Percentiles rank a stretch among this genome's conserved stretches.
phyloP scores from a whole-genome alignment of 1,139 yeast species.

The Lodderomyces oxycetoniae region DNA sequence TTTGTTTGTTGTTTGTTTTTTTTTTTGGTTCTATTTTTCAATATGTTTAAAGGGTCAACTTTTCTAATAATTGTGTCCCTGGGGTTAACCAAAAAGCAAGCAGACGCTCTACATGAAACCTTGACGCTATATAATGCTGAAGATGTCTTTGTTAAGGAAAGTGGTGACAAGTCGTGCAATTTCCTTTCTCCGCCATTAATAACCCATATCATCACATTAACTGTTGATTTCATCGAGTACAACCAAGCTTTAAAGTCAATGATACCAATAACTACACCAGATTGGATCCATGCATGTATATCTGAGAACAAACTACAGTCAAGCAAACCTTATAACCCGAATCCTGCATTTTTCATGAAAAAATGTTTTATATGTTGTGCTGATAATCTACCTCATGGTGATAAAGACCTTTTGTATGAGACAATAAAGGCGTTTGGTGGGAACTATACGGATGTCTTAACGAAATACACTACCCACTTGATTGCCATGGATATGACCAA shows the following conservation, averaged over 20 bases:
- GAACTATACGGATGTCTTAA: slow-evolving; percentile 55
- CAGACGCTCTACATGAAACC: slow-evolving; percentile 20
- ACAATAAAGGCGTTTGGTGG: slow-evolving; percentile 78
- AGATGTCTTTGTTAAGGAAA: slow-evolving; percentile 22
- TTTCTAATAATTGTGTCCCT: slow-evolving; percentile 39
- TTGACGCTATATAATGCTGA: slow-evolving; percentile 22
- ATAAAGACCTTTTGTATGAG: slow-evolving; percentile 60
- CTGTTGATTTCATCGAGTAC: slow-evolving; percentile 54
- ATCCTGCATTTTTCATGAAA: slow-evolving; percentile 60
- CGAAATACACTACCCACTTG: slow-evolving; percentile 73
- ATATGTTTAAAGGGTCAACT: slow-evolving; percentile 35
- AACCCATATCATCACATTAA: slow-evolving; percentile 56
- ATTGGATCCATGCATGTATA: slow-evolving; percentile 59
- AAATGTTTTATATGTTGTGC: slow-evolving; percentile 57
- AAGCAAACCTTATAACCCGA: slow-evolving; percentile 58
- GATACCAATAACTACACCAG: slow-evolving; percentile 65
- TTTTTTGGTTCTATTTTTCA: background rate
- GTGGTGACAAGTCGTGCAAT: slow-evolving; percentile 22
- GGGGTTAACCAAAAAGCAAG: slow-evolving; percentile 16
- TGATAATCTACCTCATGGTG: slow-evolving; percentile 55
- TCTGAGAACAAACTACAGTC: slow-evolving; percentile 43
- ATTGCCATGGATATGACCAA: slow-evolving; percentile 54
- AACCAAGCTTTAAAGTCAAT: slow-evolving; percentile 44
- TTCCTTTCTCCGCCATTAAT: slow-evolving; percentile 19
- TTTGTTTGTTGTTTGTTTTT: background rate